Evolutionary conservation across 305 asterid genomes (phyloP).

Genomic region (Plantago lanceolata): DNA sequence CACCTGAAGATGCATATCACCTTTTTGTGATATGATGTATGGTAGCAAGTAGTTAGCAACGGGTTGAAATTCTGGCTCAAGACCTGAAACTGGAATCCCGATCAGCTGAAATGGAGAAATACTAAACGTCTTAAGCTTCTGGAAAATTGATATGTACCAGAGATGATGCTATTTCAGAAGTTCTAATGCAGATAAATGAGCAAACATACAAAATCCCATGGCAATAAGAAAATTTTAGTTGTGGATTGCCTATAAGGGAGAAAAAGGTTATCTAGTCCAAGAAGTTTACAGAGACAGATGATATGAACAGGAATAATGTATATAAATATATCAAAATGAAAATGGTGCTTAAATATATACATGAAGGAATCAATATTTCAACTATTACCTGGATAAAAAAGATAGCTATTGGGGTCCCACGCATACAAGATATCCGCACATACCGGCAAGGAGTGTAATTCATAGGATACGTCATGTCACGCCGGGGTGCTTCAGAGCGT

Average conservation of each 20-base stretch:
- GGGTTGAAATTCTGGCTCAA: constrained; percentile 92
- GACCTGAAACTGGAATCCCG: constrained; percentile 77
- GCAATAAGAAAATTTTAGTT: background rate
- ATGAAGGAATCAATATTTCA: constrained; percentile 21
- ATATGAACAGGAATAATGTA: constrained; percentile 14
- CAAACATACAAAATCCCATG: constrained; percentile 9
- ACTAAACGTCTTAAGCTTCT: constrained; percentile 18
- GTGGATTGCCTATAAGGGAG: background rate
- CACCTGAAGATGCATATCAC: constrained; percentile 90
- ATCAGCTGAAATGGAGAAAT: constrained; percentile 60
- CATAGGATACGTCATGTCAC: constrained; percentile 84
- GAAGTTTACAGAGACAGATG: background rate
- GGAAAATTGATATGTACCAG: constrained; percentile 13
- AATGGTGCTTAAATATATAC: constrained; percentile 18
- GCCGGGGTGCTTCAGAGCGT: constrained; percentile 98
- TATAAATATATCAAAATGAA: background rate
- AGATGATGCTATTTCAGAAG: constrained; percentile 13
- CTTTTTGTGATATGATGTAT: constrained; percentile 66
- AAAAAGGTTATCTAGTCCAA: background rate
- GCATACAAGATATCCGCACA: constrained; percentile 92
- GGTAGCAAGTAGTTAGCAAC: constrained; percentile 75
- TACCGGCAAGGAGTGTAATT: constrained; percentile 89
- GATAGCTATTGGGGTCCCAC: constrained; percentile 92
- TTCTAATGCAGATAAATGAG: constrained; percentile 12
- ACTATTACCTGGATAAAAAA: constrained; percentile 80